These are phyloP conservation scores for Massospora cicadina DNA, from an alignment of 371 early-diverging fungal species.

Conservation along the genomic window DNA sequence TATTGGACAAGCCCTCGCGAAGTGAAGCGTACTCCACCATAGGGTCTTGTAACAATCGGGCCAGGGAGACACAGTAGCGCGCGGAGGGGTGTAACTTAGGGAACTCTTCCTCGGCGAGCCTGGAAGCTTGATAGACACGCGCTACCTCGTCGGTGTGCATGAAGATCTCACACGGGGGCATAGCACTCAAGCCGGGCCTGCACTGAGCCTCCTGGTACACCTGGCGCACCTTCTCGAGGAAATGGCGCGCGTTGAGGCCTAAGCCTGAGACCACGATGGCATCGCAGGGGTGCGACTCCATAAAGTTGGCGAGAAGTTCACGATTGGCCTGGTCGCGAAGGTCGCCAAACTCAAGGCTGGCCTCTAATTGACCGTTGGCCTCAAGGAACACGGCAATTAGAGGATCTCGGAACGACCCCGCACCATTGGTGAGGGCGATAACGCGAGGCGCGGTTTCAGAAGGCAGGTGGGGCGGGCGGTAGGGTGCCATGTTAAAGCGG, in stretches of 20 bases:
- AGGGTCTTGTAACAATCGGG: conserved; percentile 70
- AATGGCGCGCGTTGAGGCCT: conserved; percentile 43
- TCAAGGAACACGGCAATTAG: conserved; percentile 55
- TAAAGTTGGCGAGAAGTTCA: conserved; percentile 34
- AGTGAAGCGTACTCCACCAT: conserved; percentile 66
- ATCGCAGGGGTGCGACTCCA: conserved; percentile 43
- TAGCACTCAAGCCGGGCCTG: conserved; percentile 6
- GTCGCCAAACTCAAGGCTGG: conserved; percentile 37
- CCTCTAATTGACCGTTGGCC: conserved; percentile 52
- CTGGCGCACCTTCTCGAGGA: conserved; percentile 44
- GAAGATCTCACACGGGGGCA: conserved; percentile 32
- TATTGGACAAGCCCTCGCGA: conserved; percentile 44
- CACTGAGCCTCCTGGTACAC: conserved; percentile 28
- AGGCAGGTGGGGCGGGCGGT: conserved; percentile 12
- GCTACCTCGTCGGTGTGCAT: conserved; percentile 65
- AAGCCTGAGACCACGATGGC: conserved; percentile 74
- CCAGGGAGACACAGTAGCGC: conserved; percentile 79
- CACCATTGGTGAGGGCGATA: conserved; percentile 66
- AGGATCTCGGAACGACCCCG: conserved; percentile 46
- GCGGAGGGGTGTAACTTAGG: conserved; percentile 39
- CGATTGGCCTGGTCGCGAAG: conserved; percentile 32
- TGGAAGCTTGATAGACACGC: conserved; percentile 60
- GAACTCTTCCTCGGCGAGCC: conserved; percentile 54
- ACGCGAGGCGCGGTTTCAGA: conserved; percentile 47
- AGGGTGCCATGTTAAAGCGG: conserved; percentile 29